phyloP scores from a whole-genome alignment of 768 basidiomycete genomes.

The Coprinopsis cinerea region DNA sequence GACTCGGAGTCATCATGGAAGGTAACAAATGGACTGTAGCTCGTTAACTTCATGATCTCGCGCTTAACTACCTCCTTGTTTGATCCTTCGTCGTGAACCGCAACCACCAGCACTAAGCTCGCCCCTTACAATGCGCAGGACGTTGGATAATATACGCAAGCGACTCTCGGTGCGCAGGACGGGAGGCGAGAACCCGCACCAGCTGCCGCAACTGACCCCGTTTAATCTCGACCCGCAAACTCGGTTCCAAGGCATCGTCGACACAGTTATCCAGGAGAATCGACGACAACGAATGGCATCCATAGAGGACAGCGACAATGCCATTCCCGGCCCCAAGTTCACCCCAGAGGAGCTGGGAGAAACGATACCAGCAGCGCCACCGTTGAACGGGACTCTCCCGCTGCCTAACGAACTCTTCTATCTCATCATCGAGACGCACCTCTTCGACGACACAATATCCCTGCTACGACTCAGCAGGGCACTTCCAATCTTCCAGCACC shows the following conservation, averaged over 20 bases:
- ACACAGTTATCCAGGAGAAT: background rate
- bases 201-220: background rate
- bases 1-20: too few relatives aligned
- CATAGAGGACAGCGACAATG: background rate
- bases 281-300: background rate
- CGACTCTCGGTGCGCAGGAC: background rate
- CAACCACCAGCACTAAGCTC: too few relatives aligned
- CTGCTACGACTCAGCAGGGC: constrained; percentile 3
- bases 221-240: background rate
- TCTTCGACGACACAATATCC: background rate
- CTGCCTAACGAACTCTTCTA: constrained; percentile 2
- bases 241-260: background rate
- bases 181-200: background rate
- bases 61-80: too few relatives aligned
- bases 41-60: too few relatives aligned
- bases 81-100: too few relatives aligned
- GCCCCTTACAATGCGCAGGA: background rate
- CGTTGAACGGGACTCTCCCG: background rate
- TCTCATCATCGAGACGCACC: background rate
- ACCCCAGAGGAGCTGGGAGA: background rate
- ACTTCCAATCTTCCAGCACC: constrained; percentile 2
- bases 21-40: too few relatives aligned
- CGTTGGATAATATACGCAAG: background rate
- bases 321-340: background rate
- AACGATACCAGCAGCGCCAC: background rate